Conservation (phyloP, 306 rosid genomes). For the Gastrolobium bilobum region DNA sequence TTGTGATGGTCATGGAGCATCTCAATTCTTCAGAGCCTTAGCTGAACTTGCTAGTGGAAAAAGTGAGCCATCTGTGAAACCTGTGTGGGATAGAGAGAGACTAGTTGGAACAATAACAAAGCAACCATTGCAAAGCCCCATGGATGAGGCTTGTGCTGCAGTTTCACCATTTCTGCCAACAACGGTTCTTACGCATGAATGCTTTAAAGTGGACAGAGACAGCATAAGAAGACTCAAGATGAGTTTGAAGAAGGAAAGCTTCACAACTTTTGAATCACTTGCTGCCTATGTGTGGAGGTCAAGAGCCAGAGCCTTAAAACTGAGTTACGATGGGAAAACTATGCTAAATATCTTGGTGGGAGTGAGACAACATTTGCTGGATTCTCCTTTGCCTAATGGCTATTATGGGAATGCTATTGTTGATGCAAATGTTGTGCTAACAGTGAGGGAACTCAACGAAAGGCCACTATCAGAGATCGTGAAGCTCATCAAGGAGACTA, state of each 20-base stretch:
- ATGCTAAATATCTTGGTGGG: constrained; percentile 19
- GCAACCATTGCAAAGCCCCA: constrained; percentile 22
- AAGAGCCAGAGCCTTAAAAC: constrained; percentile 11
- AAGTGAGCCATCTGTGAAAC: constrained; percentile 54
- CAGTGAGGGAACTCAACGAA: constrained; percentile 51
- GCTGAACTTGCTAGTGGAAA: constrained; percentile 56
- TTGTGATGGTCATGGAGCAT: constrained; percentile 50
- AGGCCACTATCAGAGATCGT: constrained; percentile 42
- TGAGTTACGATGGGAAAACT: background rate
- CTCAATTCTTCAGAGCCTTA: constrained; percentile 51
- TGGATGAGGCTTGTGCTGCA: background rate
- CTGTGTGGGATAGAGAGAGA: constrained; percentile 63
- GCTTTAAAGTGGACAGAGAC: constrained; percentile 26
- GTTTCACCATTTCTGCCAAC: constrained; percentile 51
- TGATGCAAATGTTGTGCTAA: constrained; percentile 4
- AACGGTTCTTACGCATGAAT: constrained; percentile 12
- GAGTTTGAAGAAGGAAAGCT: background rate
- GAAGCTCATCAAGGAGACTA: constrained; percentile 50
- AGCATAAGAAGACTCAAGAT: background rate
- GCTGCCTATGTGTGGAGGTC: constrained; percentile 7
- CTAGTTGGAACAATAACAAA: constrained; percentile 28
- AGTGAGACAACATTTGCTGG: constrained; percentile 23
- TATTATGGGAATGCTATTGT: constrained; percentile 58
- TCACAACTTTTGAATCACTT: constrained; percentile 3
- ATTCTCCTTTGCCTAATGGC: constrained; percentile 57